Percentiles rank a stretch among this genome's conserved stretches.
Evolutionary conservation across 768 basidiomycete species (phyloP).

Genomic region (Serendipita sp.): DNA sequence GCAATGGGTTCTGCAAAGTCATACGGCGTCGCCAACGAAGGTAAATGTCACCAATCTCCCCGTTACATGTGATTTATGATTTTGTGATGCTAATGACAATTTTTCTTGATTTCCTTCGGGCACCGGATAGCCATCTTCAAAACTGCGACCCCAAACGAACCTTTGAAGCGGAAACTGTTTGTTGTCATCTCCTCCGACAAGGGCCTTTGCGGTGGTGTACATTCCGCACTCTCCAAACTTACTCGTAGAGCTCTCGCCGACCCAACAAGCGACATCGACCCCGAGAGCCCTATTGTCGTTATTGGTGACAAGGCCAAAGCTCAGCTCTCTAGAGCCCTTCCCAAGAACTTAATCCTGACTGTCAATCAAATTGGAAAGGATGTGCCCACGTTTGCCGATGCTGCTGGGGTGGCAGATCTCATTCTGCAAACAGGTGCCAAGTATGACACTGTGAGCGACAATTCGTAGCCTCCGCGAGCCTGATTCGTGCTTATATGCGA

Average conservation of each 20-base stretch:
- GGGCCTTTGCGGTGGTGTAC: slow-evolving; percentile 98
- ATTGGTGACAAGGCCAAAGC: slow-evolving; percentile 96
- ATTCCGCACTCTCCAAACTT: slow-evolving; percentile 87
- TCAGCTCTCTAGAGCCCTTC: slow-evolving; percentile 56
- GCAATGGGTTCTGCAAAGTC: slow-evolving; percentile 84
- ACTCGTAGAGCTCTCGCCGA: slow-evolving; percentile 51
- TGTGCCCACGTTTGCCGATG: slow-evolving; percentile 93
- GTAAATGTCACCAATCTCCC: slow-evolving; percentile 27
- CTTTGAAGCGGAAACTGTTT: slow-evolving; percentile 66
- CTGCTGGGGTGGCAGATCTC: slow-evolving; percentile 83
- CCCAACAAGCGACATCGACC: slow-evolving; percentile 38
- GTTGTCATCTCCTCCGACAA: slow-evolving; percentile 94
- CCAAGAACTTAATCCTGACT: slow-evolving; percentile 55
- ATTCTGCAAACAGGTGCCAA: slow-evolving; percentile 70
- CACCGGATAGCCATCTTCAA: slow-evolving; percentile 63
- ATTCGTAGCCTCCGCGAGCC: not conserved
- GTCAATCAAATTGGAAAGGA: slow-evolving; percentile 98
- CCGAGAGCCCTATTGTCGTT: slow-evolving; percentile 59
- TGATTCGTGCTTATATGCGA: not conserved
- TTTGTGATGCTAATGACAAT: not conserved
- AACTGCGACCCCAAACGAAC: slow-evolving; percentile 35
- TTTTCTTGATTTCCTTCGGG: not conserved
- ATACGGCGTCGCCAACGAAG: slow-evolving; percentile 83
- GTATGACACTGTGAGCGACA: slow-evolving; percentile 49
- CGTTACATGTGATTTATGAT: not conserved